Base-by-base conservation (phyloP, 192 early-diverging fungal genomes). In the Dispira simplex region DNA sequence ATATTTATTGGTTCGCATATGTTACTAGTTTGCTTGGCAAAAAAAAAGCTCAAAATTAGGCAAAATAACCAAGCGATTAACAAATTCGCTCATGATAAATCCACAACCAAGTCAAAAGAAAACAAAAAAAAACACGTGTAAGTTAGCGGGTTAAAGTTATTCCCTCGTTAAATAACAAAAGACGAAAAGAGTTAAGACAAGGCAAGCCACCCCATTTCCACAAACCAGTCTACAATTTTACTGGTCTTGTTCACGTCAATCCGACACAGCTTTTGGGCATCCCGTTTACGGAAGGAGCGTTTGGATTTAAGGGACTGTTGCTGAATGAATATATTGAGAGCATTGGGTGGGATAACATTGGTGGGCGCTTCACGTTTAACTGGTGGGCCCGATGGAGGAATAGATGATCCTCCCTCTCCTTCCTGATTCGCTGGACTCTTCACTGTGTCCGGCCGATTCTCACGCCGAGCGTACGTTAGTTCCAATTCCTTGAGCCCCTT, bases 211-310 rank as follows among this genome's bases (percentile, higher is more conserved):
- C 90, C 91, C 49, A 92, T 72, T 51, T 77, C 73, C 21, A 83
- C 85, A 76, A 89, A 97, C 79, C 89, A 89, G 68, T 91, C 90
- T 76, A 87, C 93, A 18, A 96, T 77, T 65, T 87, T 82, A 68
- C 83, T 86, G 44, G 85, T 84, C 71, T 97, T 97, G 79, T 97
- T 97, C 66, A 97, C 94, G 68, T 97, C 94, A 23, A 97, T 87
- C 44, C 88, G 80, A 63, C 85, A 91, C 65, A 92, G 76, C 55
- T 85, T 83, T 77, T 97, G 90, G 8, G 94, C 94, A 70, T 93
- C 92, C 53, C 87, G 82, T 71, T 97, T 97, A 63, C 86, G 85
- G 68, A 94, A 94, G n/a, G 56, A 39, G 26, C 39, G 26, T 9
- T 27, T 25, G 26, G 28, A 0, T 80, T 73, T 5, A 59, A 65